Conservation (phyloP, 129 eudicot species). For the Kitagawia praeruptora region DNA sequence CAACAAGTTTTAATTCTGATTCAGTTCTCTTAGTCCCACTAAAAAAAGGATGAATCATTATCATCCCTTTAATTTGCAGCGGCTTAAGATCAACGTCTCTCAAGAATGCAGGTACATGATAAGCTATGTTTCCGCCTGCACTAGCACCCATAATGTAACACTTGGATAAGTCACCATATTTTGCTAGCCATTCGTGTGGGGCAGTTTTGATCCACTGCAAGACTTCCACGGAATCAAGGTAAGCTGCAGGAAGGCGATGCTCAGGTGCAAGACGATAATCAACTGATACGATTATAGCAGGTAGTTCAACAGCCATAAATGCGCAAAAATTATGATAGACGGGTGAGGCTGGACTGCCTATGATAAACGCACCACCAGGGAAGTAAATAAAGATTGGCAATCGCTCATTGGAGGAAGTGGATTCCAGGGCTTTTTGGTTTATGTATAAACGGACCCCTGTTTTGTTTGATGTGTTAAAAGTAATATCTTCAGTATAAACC, state of each 20-base stretch:
- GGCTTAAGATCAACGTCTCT: constrained; percentile 35
- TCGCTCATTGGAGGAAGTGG: neutral
- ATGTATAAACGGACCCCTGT: constrained; percentile 25
- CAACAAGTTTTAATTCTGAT: constrained; percentile 33
- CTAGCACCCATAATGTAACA: constrained; percentile 56
- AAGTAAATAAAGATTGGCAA: neutral
- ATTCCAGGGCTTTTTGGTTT: constrained; percentile 9
- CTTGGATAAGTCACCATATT: constrained; percentile 40
- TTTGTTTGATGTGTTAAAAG: neutral
- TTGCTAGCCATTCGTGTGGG: constrained; percentile 40
- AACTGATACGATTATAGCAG: constrained; percentile 55
- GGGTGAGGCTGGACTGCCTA: constrained; percentile 10
- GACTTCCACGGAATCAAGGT: constrained; percentile 67
- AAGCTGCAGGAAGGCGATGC: constrained; percentile 76
- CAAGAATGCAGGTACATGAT: constrained; percentile 40
- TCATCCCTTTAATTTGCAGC: constrained; percentile 46
- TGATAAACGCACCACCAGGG: constrained; percentile 14
- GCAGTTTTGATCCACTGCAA: constrained; percentile 49
- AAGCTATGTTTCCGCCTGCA: constrained; percentile 58
- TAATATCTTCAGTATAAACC: neutral
- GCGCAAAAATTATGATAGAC: constrained; percentile 41
- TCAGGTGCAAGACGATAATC: constrained; percentile 81
- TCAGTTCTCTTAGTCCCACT: constrained; percentile 49
- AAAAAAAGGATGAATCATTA: constrained; percentile 44
- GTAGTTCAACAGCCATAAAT: constrained; percentile 28